Evolutionary conservation across 2,329 filamentous ascomycete genomes (phyloP).

Genomic region (Bimuria novae-zelandiae): DNA sequence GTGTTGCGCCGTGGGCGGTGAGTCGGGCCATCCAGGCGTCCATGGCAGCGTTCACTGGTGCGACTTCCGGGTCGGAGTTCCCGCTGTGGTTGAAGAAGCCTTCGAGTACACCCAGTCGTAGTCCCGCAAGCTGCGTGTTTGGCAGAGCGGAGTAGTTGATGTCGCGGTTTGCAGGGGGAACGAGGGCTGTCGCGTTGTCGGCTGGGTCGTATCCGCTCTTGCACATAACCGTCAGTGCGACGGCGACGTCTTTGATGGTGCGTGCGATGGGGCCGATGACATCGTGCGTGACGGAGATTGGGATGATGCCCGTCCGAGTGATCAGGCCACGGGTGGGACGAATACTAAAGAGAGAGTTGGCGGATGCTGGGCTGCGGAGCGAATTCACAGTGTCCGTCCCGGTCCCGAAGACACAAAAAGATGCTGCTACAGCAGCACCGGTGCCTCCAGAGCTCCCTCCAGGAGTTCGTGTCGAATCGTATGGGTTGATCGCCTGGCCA

Average conservation of each 20-base stretch:
- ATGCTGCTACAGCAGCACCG: slow-evolving; percentile 63
- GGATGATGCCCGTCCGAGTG: slow-evolving; percentile 57
- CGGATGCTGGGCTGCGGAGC: slow-evolving; percentile 62
- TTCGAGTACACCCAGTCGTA: slow-evolving; percentile 57
- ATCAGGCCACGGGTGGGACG: slow-evolving; percentile 62
- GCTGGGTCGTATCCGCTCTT: slow-evolving; percentile 54
- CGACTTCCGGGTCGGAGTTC: slow-evolving; percentile 55
- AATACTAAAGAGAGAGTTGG: slow-evolving; percentile 64
- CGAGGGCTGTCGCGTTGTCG: slow-evolving; percentile 59
- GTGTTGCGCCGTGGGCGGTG: slow-evolving; percentile 51
- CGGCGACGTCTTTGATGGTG: slow-evolving; percentile 56
- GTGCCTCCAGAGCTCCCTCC: slow-evolving; percentile 68
- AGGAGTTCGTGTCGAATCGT: slow-evolving; percentile 67
- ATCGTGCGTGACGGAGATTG: slow-evolving; percentile 63
- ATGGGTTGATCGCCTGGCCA: slow-evolving; percentile 69
- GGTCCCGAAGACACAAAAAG: slow-evolving; percentile 62
- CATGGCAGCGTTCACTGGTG: slow-evolving; percentile 62
- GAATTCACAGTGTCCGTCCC: slow-evolving; percentile 68
- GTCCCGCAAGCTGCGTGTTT: slow-evolving; percentile 41
- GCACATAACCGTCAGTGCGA: slow-evolving; percentile 59
- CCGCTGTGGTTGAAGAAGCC: slow-evolving; percentile 62
- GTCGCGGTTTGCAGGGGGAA: slow-evolving; percentile 48
- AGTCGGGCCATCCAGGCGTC: slow-evolving; percentile 54
- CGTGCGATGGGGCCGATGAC: slow-evolving; percentile 60
- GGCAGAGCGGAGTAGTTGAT: slow-evolving; percentile 55